These are phyloP conservation scores for Fusarium sp. DNA, from an alignment of 2,329 filamentous ascomycete species.

Conservation along the genomic window DNA sequence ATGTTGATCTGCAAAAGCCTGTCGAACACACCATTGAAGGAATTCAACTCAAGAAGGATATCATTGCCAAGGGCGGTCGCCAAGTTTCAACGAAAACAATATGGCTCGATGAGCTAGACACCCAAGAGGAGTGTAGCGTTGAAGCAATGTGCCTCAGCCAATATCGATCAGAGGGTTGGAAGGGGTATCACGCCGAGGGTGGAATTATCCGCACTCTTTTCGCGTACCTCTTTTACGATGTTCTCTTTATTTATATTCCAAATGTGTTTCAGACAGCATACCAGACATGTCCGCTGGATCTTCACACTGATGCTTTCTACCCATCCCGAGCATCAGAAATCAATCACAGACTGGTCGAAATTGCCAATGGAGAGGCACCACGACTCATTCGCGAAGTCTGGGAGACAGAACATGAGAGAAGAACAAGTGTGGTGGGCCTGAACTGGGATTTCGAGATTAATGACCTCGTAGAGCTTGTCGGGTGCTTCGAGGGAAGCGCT, in stretches of 20 bases:
- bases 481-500: constrained; percentile 82
- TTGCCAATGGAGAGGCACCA: constrained; percentile 83
- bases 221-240: constrained; percentile 91
- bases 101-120: constrained; percentile 84
- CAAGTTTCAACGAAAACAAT: constrained; percentile 76
- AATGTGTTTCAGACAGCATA: constrained; percentile 98
- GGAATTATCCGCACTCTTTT: constrained; percentile 93
- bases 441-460: constrained; percentile 88
- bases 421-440: constrained; percentile 89
- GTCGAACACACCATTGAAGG: constrained; percentile 81
- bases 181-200: constrained; percentile 93
- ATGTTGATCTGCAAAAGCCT: constrained; percentile 82
- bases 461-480: constrained; percentile 82
- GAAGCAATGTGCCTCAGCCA: constrained; percentile 93
- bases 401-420: constrained; percentile 72
- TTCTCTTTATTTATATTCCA: constrained; percentile 91
- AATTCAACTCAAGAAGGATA: constrained; percentile 76
- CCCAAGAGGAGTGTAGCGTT: constrained; percentile 81
- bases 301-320: constrained; percentile 94
- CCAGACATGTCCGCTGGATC: constrained; percentile 91
- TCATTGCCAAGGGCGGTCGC: constrained; percentile 54
- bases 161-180: constrained; percentile 88
- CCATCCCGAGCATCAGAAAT: constrained; percentile 88
- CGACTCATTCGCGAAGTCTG: constrained; percentile 76
- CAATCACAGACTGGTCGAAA: constrained; percentile 85